Evolutionary conservation across 768 basidiomycete species (phyloP), one percentile per base, ranked within the genome.

Genomic region (Tricholoma saponaceum): DNA sequence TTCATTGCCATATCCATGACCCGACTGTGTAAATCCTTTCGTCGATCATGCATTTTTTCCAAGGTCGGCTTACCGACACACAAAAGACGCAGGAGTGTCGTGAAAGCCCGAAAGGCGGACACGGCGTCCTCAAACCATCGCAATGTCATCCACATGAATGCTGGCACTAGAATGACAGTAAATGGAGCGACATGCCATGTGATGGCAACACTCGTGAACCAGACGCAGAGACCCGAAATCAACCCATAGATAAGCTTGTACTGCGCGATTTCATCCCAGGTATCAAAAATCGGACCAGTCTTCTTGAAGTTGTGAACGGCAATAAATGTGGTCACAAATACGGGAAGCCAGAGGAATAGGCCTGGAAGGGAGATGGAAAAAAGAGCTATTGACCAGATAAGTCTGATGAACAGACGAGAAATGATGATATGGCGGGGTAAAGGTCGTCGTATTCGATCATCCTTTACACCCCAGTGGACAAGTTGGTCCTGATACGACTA

Each of bases 241-340:
- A 95, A 79, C 9, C 93, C 93, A 64, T 91, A 92, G 20, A 87
- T 83, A 54, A 94, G 84, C 69, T 93, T 94, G 71, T 91, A 90
- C 67, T 94, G 90, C 10, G 92, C 90, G 60, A 94, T 91, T 68
- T 94, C 92, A 64, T 94, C 92, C 81, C 84, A 92, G 0, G 90
- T 92, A 66, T 94, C 89, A 75, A 87, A 89, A 35, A 89, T 79
- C 0, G 90, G 90, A 0, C 92, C 92, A 0, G 81, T 86, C 72
- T 85, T 87, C 72, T 89, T 90, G 77, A 90, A 90, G 61, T 85
- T 84, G 64, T 80, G 81, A 20, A 89, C 88, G 2, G 82, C 87
- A 63, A 83, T 79, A 62, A 84, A 82, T 1, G 90, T 88, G 18
- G 85, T 84, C 52, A 74, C 61, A 63, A 94, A 92, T 13, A 94